Percentiles rank a stretch among this genome's conserved stretches.
Evolutionary conservation across 768 basidiomycete species (phyloP).

Genomic region (Collybiopsis confluens): DNA sequence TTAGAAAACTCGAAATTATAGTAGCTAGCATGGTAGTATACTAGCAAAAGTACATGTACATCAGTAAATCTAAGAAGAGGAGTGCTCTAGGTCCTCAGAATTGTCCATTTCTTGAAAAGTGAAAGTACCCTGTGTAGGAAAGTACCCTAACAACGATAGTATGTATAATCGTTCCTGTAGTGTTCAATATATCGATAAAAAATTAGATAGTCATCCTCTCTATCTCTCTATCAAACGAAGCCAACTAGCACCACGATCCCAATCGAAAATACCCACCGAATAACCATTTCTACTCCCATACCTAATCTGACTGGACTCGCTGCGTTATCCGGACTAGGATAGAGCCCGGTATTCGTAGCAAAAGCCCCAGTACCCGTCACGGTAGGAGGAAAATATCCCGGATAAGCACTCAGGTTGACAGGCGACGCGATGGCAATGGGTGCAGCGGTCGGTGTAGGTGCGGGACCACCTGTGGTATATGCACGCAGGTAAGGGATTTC

Average conservation of each 20-base stretch:
- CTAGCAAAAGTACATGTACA: no score
- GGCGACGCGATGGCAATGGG: slow-evolving; percentile 11
- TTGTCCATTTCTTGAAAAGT: no score
- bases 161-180: no score
- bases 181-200: not conserved
- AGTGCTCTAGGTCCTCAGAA: no score
- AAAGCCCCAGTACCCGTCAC: not conserved
- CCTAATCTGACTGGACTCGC: no score
- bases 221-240: not conserved
- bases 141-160: no score
- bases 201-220: not conserved
- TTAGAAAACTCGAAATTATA: no score
- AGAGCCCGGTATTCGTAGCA: not conserved
- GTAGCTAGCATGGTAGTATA: no score
- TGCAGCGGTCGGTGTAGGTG: slow-evolving; percentile 22
- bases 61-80: no score
- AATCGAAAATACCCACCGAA: not conserved
- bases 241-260: not conserved
- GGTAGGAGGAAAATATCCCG: not conserved
- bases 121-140: no score
- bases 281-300: not conserved
- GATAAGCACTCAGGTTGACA: not conserved
- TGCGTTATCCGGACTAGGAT: slow-evolving; percentile 2
- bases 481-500: slow-evolving; percentile 40
- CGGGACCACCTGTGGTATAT: slow-evolving; percentile 34